Conservation (phyloP, 2,329 filamentous ascomycete genomes). For the Amylocarpus encephaloides region DNA sequence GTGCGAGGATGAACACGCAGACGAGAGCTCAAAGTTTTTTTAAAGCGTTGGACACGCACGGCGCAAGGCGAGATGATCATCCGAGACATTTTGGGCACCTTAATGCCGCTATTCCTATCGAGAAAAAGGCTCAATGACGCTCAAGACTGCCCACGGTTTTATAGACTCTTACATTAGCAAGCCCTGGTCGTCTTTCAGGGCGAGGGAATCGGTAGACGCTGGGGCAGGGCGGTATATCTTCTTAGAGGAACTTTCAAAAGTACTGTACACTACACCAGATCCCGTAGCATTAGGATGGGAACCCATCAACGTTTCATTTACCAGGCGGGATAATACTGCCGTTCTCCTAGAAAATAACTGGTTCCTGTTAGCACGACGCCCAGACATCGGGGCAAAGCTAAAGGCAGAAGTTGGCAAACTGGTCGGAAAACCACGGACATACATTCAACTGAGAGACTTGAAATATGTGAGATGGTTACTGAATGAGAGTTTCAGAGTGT, state of each 20-base stretch:
- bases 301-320: not conserved
- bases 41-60: not conserved
- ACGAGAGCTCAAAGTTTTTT: constrained; percentile 35
- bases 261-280: not conserved
- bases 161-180: no score
- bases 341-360: not conserved
- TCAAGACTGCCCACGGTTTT: no score
- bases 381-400: not conserved
- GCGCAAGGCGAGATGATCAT: not conserved
- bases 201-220: not conserved
- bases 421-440: constrained; percentile 39
- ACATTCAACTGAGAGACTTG: constrained; percentile 48
- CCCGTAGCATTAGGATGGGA: not conserved
- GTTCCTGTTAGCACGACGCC: not conserved
- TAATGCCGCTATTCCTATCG: not conserved
- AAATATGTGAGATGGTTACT: constrained; percentile 53
- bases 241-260: not conserved
- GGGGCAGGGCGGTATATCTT: not conserved
- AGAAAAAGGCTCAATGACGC: not conserved
- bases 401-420: constrained; percentile 32
- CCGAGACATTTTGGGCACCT: not conserved
- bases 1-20: constrained; percentile 9
- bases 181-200: no score
- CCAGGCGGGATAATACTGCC: not conserved
- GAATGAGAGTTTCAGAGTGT: constrained; percentile 35